A percentile compares a stretch with the other conserved stretches of the same genome.
Conservation (phyloP, 352 stramenopile species). For the Phytopythium ostracodes region DNA sequence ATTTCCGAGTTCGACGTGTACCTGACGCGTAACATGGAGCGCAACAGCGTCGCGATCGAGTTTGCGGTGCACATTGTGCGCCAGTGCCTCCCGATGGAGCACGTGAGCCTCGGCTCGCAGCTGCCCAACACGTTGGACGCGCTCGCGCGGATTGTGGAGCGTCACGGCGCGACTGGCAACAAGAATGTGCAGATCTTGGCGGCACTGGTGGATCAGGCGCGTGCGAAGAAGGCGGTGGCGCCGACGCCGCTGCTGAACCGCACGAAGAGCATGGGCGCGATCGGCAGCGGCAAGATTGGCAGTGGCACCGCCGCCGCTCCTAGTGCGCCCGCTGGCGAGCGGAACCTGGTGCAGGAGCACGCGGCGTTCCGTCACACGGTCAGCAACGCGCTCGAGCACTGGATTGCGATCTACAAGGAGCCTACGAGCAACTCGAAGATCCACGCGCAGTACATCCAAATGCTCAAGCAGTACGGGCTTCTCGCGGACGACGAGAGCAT, state of each 20-base stretch:
- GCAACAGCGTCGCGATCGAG: slow-evolving; percentile 94
- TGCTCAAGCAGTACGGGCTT: slow-evolving; percentile 95
- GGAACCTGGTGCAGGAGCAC: slow-evolving; percentile 60
- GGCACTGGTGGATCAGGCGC: slow-evolving; percentile 74
- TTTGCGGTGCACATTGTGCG: slow-evolving; percentile 96
- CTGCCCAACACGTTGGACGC: slow-evolving; percentile 93
- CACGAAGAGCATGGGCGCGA: slow-evolving; percentile 54
- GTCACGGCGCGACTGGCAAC: slow-evolving; percentile 64
- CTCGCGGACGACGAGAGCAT: slow-evolving; percentile 96
- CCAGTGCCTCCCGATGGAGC: slow-evolving; percentile 90
- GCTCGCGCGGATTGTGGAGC: slow-evolving; percentile 82
- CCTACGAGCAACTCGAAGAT: slow-evolving; percentile 92
- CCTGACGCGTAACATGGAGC: slow-evolving; percentile 93
- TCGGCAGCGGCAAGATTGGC: slow-evolving; percentile 40
- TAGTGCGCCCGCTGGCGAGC: slow-evolving; percentile 16
- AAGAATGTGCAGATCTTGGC: slow-evolving; percentile 87
- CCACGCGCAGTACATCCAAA: slow-evolving; percentile 95
- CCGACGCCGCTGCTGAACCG: slow-evolving; percentile 11
- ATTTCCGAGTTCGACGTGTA: slow-evolving; percentile 94
- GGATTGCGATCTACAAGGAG: slow-evolving; percentile 97
- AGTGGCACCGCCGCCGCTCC: not conserved
- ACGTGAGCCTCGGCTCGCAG: slow-evolving; percentile 88
- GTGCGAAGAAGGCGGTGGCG: slow-evolving; percentile 37
- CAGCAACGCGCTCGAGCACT: slow-evolving; percentile 95
- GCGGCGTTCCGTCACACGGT: slow-evolving; percentile 84